phyloP scores from a whole-genome alignment of 345 rosid species.

The Populus deltoides region DNA sequence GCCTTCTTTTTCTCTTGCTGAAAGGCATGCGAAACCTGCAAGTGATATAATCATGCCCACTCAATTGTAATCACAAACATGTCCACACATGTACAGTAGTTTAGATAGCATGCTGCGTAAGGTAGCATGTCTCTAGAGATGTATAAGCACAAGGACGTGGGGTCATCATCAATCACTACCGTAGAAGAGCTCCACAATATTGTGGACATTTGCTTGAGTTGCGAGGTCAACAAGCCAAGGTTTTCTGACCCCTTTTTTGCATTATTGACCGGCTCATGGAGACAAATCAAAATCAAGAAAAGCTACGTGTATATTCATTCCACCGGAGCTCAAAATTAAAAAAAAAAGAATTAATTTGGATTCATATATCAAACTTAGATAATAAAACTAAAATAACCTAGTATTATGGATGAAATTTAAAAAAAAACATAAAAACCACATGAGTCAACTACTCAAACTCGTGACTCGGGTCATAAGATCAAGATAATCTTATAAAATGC shows the following conservation, averaged over 20 bases:
- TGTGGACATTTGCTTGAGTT: not conserved
- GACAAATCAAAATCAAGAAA: not conserved
- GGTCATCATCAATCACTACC: constrained; percentile 4
- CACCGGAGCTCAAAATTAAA: not conserved
- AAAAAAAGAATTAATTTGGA: rapidly evolving
- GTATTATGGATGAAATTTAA: too few relatives aligned
- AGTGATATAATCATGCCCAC: not conserved
- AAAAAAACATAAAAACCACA: too few relatives aligned
- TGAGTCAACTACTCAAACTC: rapidly evolving
- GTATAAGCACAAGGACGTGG: not conserved
- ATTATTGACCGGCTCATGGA: not conserved
- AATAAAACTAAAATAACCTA: rapidly evolving
- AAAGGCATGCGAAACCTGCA: too few relatives aligned
- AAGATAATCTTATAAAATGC: rapidly evolving
- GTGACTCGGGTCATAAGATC: too few relatives aligned
- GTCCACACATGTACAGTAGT: not conserved
- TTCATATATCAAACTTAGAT: too few relatives aligned
- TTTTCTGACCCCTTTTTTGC: not conserved
- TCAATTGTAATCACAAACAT: not conserved
- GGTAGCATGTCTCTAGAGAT: not conserved
- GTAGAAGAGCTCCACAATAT: not conserved
- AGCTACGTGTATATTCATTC: too few relatives aligned
- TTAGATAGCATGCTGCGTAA: not conserved
- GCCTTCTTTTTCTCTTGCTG: too few relatives aligned
- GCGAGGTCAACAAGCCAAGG: constrained; percentile 10